Evolutionary conservation across 257 asterid genomes (phyloP), one percentile per base, ranked within the genome.

Genomic region (Solanum appendiculatum): DNA sequence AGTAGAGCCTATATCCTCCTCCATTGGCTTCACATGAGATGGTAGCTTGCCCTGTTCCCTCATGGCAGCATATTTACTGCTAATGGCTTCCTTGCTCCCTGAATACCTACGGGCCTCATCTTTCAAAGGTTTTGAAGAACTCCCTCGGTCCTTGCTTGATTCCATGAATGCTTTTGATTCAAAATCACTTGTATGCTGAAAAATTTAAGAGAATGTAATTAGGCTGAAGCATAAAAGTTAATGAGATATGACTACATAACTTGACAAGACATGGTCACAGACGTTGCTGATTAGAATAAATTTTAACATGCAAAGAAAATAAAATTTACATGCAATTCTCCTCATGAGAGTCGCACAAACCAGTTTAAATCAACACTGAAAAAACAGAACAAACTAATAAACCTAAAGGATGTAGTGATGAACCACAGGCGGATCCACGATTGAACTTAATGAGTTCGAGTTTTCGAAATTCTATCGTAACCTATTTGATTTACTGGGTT

Each of bases 21-120:
- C 99, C 0, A 85, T 89, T 80, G 93, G 93, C 74, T 89, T 90
- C 20, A 85, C 72, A 87, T 86, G 88, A 81, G 95, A 75, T 34
- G 92, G 13, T 16, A 87, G 82, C 88, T 93, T 95, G 87, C 88
- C 89, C 92, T 93, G 98, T 89, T 93, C 99, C 93, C 98, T 93
- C 64, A 92, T 88, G 86, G 95, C 95, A 87, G 96, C 91, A 89
- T 96, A 97, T 73, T 97, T 97, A 93, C 92, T 94, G 93, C 95
- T 92, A 73, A 96, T 94, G 75, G 93, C 94, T 93, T 97, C 99
- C 90, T 92, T 94, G 92, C 94, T 94, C 83, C 95, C 98, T 5
- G 93, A 88, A 84, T 95, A 94, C 85, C 92, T 93, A 36, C 93
- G 91, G 36, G 81, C 82, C 72, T 93, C 94, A 5, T 89, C 93